These are phyloP conservation scores for Diaporthe ilicicola DNA, from an alignment of 2,329 filamentous ascomycete species.

Conservation along the genomic window DNA sequence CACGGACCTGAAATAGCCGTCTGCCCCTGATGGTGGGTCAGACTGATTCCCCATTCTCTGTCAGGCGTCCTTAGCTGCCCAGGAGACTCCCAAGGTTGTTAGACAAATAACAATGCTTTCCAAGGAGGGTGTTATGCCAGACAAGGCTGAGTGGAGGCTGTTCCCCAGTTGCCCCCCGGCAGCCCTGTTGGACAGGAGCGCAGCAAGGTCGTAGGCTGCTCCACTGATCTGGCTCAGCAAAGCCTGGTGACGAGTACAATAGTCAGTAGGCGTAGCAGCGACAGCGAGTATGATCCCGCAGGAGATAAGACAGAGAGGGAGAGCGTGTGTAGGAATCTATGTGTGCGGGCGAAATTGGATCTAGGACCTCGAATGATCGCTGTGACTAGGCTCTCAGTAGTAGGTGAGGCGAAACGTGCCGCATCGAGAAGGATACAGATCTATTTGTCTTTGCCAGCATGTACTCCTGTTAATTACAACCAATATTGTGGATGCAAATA, in stretches of 20 bases:
- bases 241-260: neutral
- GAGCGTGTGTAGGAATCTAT: no score
- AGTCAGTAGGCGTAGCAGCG: neutral
- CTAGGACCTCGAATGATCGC: neutral
- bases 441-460: neutral
- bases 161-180: neutral
- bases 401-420: neutral
- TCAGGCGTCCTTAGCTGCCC: neutral
- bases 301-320: neutral
- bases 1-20: neutral
- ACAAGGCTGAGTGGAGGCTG: neutral
- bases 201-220: conserved; percentile 4
- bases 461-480: neutral
- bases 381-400: no score
- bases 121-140: neutral
- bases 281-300: neutral
- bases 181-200: neutral
- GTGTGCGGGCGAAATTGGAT: no score
- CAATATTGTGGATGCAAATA: neutral
- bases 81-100: neutral
- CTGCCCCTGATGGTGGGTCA: neutral
- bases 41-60: neutral
- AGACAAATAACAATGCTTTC: neutral
- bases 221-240: neutral
- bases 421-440: neutral